Conservation (phyloP, 768 basidiomycete species). For the Boletus huronensis region DNA sequence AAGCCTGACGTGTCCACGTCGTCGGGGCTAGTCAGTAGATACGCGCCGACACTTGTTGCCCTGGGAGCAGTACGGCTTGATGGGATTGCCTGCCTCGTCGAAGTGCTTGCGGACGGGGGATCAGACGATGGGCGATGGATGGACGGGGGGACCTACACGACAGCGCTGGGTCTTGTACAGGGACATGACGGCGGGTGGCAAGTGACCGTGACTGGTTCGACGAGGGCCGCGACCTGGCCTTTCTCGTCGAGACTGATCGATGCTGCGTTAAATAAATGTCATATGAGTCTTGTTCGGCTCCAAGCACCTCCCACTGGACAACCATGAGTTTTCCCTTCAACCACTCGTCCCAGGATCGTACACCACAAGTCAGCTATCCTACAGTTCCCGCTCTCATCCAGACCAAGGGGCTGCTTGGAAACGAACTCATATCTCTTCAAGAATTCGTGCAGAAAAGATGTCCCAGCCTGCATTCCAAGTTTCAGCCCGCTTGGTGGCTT, state of each 20-base stretch:
- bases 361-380: constrained; percentile 22
- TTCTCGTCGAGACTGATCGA: too few species aligned
- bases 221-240: constrained; percentile 10
- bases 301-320: not conserved
- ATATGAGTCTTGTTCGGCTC: too few species aligned
- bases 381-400: constrained; percentile 17
- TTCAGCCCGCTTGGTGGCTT: constrained; percentile 34
- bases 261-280: too few species aligned
- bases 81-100: constrained; percentile 40
- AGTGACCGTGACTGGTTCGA: constrained; percentile 18
- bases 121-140: constrained; percentile 12
- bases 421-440: constrained; percentile 20
- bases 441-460: constrained; percentile 33
- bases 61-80: constrained; percentile 44
- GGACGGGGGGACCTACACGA: constrained; percentile 37
- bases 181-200: constrained; percentile 23
- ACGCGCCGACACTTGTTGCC: constrained; percentile 50
- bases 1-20: constrained; percentile 3
- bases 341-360: constrained; percentile 10
- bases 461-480: constrained; percentile 27
- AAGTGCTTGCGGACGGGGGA: constrained; percentile 40
- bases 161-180: constrained; percentile 45
- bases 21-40: constrained; percentile 7
- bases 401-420: constrained; percentile 8
- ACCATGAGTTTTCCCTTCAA: constrained; percentile 23